A percentile compares a stretch with the other conserved stretches of the same genome.
Conservation (phyloP, 2,329 filamentous ascomycete species). For the Scytalidium lignicola region DNA sequence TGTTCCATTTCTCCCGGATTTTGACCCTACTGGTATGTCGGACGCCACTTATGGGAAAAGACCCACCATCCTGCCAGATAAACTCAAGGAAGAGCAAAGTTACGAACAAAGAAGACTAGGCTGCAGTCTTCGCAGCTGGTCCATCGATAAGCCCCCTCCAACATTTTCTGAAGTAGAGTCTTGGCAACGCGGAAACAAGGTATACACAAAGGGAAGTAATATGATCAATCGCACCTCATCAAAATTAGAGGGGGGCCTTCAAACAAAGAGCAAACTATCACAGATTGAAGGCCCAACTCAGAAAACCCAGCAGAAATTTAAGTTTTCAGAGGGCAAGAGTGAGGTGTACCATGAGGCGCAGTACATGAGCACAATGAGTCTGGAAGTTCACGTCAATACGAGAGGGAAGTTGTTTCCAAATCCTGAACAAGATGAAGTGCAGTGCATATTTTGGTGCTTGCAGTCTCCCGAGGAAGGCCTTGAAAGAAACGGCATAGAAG, state of each 20-base stretch:
- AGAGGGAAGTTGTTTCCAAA: slow-evolving; percentile 77
- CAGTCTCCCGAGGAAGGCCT: slow-evolving; percentile 65
- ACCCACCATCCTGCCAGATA: slow-evolving; percentile 41
- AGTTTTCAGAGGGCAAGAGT: slow-evolving; percentile 74
- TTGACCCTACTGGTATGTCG: slow-evolving; percentile 59
- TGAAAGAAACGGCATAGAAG: slow-evolving; percentile 41
- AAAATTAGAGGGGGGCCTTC: slow-evolving; percentile 15
- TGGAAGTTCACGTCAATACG: slow-evolving; percentile 89
- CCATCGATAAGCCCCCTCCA: slow-evolving; percentile 68
- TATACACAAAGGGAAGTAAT: slow-evolving; percentile 1
- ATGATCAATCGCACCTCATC: not conserved
- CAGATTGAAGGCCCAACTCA: slow-evolving; percentile 90
- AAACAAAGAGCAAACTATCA: slow-evolving; percentile 46
- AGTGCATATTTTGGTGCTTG: slow-evolving; percentile 85
- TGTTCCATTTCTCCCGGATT: slow-evolving; percentile 73
- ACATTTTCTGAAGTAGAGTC: slow-evolving; percentile 60
- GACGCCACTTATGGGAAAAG: slow-evolving; percentile 51
- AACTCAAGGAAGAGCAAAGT: slow-evolving; percentile 41
- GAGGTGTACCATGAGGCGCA: slow-evolving; percentile 79
- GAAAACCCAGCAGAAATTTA: slow-evolving; percentile 74
- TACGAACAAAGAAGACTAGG: slow-evolving; percentile 47
- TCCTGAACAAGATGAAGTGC: slow-evolving; percentile 83
- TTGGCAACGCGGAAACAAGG: slow-evolving; percentile 52
- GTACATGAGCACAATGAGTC: slow-evolving; percentile 95
- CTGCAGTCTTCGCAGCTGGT: slow-evolving; percentile 69